Base-by-base conservation (phyloP, 2,329 filamentous ascomycete species). In the Bipolaris oryzae region DNA sequence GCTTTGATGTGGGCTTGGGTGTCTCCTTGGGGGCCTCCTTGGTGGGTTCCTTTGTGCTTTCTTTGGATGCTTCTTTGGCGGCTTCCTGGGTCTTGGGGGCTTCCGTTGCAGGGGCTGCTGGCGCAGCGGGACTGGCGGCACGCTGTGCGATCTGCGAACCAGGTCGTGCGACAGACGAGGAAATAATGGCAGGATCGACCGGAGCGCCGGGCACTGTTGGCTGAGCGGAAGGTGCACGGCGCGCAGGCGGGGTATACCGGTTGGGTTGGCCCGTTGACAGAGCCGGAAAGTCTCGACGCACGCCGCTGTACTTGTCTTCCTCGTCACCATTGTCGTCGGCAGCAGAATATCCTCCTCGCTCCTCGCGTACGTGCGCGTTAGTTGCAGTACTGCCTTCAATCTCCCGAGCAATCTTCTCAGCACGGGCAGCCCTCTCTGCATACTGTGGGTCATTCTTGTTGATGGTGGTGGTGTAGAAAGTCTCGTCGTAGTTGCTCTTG, bases 261-360 rank as follows among this genome's bases (percentile, higher is more conserved):
- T 87, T 87, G 20, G 83, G 76, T 50, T 82, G 81, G 9, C 84
- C 82, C 55, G 82, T 83, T 25, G 80, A 74, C 31, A 96, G 81
- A n/a, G 89, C 84, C 5, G 89, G 85, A 67, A 89, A 89, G 53
- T 81, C 79, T 62, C 94, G 88, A 60, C 89, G 89, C 53, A 99
- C 95, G 73, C 94, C 94, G 72, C 93, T 97, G 78, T 98, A 98
- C 87, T 95, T 97, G 73, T 96, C 93, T 79, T 99, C 95, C 77
- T 99, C 95, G 63, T 96, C 91, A 41, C 84, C 77, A 25, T 86
- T 88, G 55, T 85, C 87, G 49, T 87, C 87, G 50, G 89, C 85
- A 37, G 85, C 83, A 9, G 83, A 80, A 11, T 83, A 84, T n/a
- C 86, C 81, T 50, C 92, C 85, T 71, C 93, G 88, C 80, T 99